Base-by-base conservation (phyloP, 192 early-diverging fungal species). In the Chytriomyces sp. region DNA sequence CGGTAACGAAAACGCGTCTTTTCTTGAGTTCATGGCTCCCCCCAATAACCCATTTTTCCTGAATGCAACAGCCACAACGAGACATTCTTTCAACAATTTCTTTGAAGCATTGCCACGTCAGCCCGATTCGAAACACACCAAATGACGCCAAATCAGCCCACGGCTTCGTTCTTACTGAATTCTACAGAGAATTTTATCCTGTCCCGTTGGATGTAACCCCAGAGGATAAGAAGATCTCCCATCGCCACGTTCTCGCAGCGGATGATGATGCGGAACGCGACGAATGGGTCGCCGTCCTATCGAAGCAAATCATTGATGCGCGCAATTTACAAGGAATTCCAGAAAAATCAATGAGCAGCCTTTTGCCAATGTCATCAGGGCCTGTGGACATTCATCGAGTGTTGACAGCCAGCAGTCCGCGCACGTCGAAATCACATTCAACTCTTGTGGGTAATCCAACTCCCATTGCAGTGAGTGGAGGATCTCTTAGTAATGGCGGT, bases 211-310 rank as follows among this genome's bases (percentile, higher is more conserved):
- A 76, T 43, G 45, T 45, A 1, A 10, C 9, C 5, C 10, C 16
- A 13, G 13, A 26, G 11, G 84, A 85, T 24, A 85, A 86, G 20
- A 93, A 89, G 74, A 89, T 91, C 43, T 78, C 87, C 0, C 80
- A 83, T 43, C 79, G 91, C 1, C 95, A 97, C 76, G 89, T 96
- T 50, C 89, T 98, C 28, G 95, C 92, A 82, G 94, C 95, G 23
- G 92, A 93, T 18, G 93, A 90, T n/a, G 95, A 96, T 63, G 78
- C 85, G 59, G 97, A 98, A 75, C 87, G 96, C 48, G 95, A 96
- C 80, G 92, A 92, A 35, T 98, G 97, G 97, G 92, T 98, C 0
- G 86, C 89, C 63, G 89, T 90, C 2, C 77, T 97, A 68, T 80
- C 81, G 26, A 83, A 81, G 67, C 83, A 89, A 23, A 92, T 92